Conservation (phyloP, 2,329 filamentous ascomycete genomes). For the Penicillium frequentans region DNA sequence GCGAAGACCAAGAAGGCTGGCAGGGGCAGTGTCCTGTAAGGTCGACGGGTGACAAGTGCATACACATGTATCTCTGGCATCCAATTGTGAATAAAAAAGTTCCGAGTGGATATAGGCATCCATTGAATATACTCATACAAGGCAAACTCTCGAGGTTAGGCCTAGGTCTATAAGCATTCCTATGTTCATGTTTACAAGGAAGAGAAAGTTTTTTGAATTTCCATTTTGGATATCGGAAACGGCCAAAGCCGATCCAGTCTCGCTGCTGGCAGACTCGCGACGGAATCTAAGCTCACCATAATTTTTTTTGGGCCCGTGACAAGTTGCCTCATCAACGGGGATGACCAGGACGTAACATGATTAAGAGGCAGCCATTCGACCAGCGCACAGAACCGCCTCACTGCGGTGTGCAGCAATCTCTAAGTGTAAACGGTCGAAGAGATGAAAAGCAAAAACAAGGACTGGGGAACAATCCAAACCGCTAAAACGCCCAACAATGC, state of each 20-base stretch:
- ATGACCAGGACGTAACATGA: conserved; percentile 26
- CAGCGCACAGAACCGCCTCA: conserved; percentile 44
- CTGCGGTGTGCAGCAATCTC: conserved; percentile 42
- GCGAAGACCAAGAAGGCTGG: conserved; percentile 29
- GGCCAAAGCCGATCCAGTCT: conserved; percentile 16
- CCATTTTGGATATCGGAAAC: conserved; percentile 18
- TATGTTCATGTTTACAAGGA: neutral
- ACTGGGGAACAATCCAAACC: conserved; percentile 33
- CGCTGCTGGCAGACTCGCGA: conserved; percentile 10
- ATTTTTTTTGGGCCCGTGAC: conserved; percentile 21
- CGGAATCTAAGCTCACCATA: conserved; percentile 17
- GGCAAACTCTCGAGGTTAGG: no score
- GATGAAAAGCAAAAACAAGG: conserved; percentile 14
- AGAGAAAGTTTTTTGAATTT: conserved; percentile 3
- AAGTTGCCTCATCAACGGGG: conserved; percentile 20
- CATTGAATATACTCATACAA: no score
- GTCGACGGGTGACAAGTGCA: neutral
- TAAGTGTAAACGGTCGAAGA: conserved; percentile 33
- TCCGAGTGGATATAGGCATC: neutral
- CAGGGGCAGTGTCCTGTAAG: conserved; percentile 25
- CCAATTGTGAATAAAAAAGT: neutral
- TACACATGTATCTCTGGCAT: neutral
- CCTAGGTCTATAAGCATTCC: no score
- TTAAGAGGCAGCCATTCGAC: conserved; percentile 44
- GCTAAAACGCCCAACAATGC: conserved; percentile 49